Evolutionary conservation across 306 rosid genomes (phyloP), one percentile per base, ranked within the genome.

Genomic region (Pterocarpus santalinus): DNA sequence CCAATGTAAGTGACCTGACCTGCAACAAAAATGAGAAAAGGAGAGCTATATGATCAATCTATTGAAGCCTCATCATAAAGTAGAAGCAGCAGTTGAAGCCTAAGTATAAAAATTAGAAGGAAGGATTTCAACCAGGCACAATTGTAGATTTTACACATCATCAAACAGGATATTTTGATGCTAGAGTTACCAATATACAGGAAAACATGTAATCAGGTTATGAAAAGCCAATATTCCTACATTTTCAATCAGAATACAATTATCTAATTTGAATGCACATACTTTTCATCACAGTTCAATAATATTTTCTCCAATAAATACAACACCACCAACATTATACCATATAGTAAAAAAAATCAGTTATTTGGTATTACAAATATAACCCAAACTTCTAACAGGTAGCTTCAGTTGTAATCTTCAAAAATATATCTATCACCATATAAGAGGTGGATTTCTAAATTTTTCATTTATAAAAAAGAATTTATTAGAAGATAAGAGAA

Each of bases 1-100:
- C 99, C 87, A 96, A 87, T 30, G 99, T 96, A 67, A 96, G 97
- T 79, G 99, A 96, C 76, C 99, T 92, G 39, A 94, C 99, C 99
- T 96, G 88, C 83, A 82, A 79, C 58, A 77, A 52, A 79, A 80
- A 57, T 30, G 79, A 71, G 44, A 8, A 62, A 84, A 61, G 82
- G 58, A 38, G 58, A 79, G 78, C 56, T 53, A 46, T 22, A 49
- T 83, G 71, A 86, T 65, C 74, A 82, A 78, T 46, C 56, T 33
- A 65, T 72, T 51, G 46, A 83, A 52, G 80, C 28, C 79, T 66
- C 57, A 14, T 65, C 14, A 53, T 46, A 69, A 75, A 69, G 75
- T 65, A 44, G 28, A 81, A 63, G 62, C 74, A 5, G 44, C 17
- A 11, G 51, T 53, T 43, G 77, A 44, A 57, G 9, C 44, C 51